Conservation (phyloP, 2,329 filamentous ascomycete species). For the Nothomitra cinnamomea region DNA sequence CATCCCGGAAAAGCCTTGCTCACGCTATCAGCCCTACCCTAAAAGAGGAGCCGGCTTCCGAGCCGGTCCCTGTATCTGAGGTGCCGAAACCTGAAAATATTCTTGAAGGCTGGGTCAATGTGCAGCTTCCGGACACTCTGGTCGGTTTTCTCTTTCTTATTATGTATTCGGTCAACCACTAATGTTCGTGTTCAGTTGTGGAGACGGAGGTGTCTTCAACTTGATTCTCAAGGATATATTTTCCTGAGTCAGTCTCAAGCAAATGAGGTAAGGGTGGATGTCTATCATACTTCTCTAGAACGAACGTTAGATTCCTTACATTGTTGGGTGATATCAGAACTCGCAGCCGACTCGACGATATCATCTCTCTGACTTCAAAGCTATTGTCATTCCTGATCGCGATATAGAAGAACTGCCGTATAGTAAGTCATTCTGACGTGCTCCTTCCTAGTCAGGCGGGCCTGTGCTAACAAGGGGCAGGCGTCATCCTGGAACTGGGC, state of each 20-base stretch:
- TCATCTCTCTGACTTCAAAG: slow-evolving; percentile 68
- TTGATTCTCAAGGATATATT: slow-evolving; percentile 71
- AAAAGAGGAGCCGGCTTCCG: slow-evolving; percentile 18
- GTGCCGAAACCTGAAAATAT: background rate
- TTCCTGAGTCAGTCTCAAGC: slow-evolving; percentile 57
- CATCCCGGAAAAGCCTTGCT: slow-evolving; percentile 28
- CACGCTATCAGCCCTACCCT: slow-evolving; percentile 20
- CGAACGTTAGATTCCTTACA: background rate
- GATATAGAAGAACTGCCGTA: slow-evolving; percentile 87
- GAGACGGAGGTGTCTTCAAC: slow-evolving; percentile 80
- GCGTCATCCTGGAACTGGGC: slow-evolving; percentile 42
- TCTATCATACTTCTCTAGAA: background rate
- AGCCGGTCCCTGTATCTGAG: background rate
- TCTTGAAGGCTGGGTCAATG: slow-evolving; percentile 62
- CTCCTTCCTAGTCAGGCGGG: background rate
- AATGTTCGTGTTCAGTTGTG: slow-evolving; percentile 40
- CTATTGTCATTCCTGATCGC: slow-evolving; percentile 69
- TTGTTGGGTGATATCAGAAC: slow-evolving; percentile 17
- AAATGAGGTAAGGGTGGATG: slow-evolving; percentile 24
- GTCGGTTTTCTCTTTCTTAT: slow-evolving; percentile 20
- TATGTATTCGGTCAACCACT: slow-evolving; percentile 9
- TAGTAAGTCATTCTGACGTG: slow-evolving; percentile 33
- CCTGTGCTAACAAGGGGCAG: slow-evolving; percentile 7
- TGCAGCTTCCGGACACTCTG: slow-evolving; percentile 90
- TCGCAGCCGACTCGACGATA: slow-evolving; percentile 49